These are phyloP conservation scores for Coccinonectria pachysandricola DNA, from an alignment of 2,329 filamentous ascomycete species.

Conservation along the genomic window DNA sequence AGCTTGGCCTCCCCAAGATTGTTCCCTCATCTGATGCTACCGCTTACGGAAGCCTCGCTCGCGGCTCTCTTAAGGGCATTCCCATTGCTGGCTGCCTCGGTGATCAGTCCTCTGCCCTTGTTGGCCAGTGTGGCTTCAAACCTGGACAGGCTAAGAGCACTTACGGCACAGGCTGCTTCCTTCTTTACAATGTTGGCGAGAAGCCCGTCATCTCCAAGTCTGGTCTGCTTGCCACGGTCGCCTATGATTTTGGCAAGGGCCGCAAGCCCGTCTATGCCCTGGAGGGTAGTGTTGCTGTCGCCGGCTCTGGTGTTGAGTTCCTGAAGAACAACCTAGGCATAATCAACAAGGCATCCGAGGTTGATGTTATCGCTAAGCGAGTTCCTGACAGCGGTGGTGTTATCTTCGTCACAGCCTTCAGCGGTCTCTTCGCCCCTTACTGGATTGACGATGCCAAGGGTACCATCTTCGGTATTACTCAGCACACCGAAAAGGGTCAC, in stretches of 20 bases:
- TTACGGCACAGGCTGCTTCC: slow-evolving; percentile 81
- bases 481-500: slow-evolving; percentile 75
- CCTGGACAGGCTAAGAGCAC: slow-evolving; percentile 84
- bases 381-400: slow-evolving; percentile 69
- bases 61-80: slow-evolving; percentile 57
- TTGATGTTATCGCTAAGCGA: slow-evolving; percentile 40
- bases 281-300: slow-evolving; percentile 76
- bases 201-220: slow-evolving; percentile 78
- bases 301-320: slow-evolving; percentile 71
- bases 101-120: slow-evolving; percentile 77
- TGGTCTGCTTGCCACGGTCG: slow-evolving; percentile 76
- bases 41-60: slow-evolving; percentile 58
- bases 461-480: slow-evolving; percentile 77
- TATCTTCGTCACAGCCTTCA: slow-evolving; percentile 83
- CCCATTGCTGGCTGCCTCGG: slow-evolving; percentile 76
- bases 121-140: slow-evolving; percentile 75
- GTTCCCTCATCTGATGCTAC: slow-evolving; percentile 67
- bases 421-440: slow-evolving; percentile 82
- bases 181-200: slow-evolving; percentile 79
- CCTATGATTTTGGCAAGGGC: slow-evolving; percentile 63
- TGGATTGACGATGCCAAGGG: slow-evolving; percentile 92
- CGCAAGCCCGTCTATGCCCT: slow-evolving; percentile 62
- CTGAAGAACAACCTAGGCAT: slow-evolving; percentile 54
- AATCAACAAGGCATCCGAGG: slow-evolving; percentile 38
- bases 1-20: slow-evolving; percentile 71